Evolutionary conservation across 2,329 filamentous ascomycete genomes (phyloP).

Genomic region (Coniosporium tulheliwenetii): DNA sequence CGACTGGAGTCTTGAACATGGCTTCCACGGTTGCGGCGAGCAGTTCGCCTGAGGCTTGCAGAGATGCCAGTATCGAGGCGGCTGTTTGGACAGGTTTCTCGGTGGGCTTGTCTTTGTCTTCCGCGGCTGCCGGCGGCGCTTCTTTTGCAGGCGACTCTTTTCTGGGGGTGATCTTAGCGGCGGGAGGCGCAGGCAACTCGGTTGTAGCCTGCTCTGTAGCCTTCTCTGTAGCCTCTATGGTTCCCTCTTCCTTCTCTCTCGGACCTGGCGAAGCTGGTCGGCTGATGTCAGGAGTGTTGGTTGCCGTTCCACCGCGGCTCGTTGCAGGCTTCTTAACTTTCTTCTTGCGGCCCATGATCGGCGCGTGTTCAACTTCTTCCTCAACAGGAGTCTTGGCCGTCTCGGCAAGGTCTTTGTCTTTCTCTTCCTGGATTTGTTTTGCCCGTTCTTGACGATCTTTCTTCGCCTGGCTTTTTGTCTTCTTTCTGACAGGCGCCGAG

Average conservation of each 20-base stretch:
- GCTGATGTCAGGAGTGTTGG: slow-evolving; percentile 10
- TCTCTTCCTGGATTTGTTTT: slow-evolving; percentile 29
- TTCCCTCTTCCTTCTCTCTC: slow-evolving; percentile 7
- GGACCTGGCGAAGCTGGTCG: slow-evolving; percentile 2
- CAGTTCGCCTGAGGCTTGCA: slow-evolving; percentile 21
- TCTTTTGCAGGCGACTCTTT: background rate
- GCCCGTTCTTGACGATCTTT: slow-evolving; percentile 39
- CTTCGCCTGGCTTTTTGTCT: slow-evolving; percentile 65
- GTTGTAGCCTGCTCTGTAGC: slow-evolving; percentile 12
- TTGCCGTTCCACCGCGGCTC: slow-evolving; percentile 12
- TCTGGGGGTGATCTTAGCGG: background rate
- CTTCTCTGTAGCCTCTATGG: slow-evolving; percentile 9
- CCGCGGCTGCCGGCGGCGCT: slow-evolving; percentile 2
- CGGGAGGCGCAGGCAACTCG: slow-evolving; percentile 1
- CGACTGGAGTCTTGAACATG: slow-evolving; percentile 21
- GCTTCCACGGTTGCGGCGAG: slow-evolving; percentile 19
- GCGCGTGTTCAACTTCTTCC: slow-evolving; percentile 45
- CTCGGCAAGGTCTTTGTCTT: slow-evolving; percentile 23
- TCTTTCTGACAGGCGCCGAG: slow-evolving; percentile 49
- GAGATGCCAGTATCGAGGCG: slow-evolving; percentile 20
- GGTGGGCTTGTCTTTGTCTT: slow-evolving; percentile 1
- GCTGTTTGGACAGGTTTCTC: slow-evolving; percentile 16
- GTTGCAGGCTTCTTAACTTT: slow-evolving; percentile 55
- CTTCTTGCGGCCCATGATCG: slow-evolving; percentile 67
- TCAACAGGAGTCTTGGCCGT: slow-evolving; percentile 5